Base-by-base conservation (phyloP, 192 early-diverging fungal genomes). In the Thamnidium elegans region DNA sequence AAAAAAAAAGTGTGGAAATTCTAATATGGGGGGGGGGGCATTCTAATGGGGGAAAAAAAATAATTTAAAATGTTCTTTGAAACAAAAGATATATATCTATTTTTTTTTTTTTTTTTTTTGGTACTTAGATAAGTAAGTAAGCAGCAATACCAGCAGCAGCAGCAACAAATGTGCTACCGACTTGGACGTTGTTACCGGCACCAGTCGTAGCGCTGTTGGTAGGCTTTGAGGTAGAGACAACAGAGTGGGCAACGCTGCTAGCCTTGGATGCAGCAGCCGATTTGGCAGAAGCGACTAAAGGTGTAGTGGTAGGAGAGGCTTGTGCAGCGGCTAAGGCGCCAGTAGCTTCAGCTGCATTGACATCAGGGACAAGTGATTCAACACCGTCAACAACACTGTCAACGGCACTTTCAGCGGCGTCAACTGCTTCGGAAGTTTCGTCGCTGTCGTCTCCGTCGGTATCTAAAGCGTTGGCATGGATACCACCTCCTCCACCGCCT, bases 81-180 rank as follows among this genome's bases (percentile, higher is more conserved):
- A 39, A 26, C 10, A 13, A 53, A 56, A 56, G 31, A 19, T n/a
- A 56, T 17, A 56, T 56, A 31, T 56, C 31, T 36, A 17, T 17
- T 17, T 61, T 17, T 17, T 26, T 23, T 34, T 39, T 63, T 47
- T 45, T 31, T 45, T 48, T 26, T 31, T 50, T 11, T 50, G 31
- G 9, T 26, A n/a, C 13, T 47, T 59, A 67, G 47, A 67, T 36
- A 31, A 67, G 66, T n/a, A 48, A 46, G 15, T 39, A 67, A 21
- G 53, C 66, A 42, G 66, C 56, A 15, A 52, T 31, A 50, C 66
- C 66, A 15, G 43, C 54, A 8, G 55, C 53, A 48, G 42, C n/a
- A 14, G 44, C 46, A 42, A 46, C 15, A 59, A 46, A 34, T 11
- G 46, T 26, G 19, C 47, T 9, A 46, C 53, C 31, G 7, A 15